Conservation (phyloP, 2,329 filamentous ascomycete species). For the Hawksworthiomyces lignivorus region DNA sequence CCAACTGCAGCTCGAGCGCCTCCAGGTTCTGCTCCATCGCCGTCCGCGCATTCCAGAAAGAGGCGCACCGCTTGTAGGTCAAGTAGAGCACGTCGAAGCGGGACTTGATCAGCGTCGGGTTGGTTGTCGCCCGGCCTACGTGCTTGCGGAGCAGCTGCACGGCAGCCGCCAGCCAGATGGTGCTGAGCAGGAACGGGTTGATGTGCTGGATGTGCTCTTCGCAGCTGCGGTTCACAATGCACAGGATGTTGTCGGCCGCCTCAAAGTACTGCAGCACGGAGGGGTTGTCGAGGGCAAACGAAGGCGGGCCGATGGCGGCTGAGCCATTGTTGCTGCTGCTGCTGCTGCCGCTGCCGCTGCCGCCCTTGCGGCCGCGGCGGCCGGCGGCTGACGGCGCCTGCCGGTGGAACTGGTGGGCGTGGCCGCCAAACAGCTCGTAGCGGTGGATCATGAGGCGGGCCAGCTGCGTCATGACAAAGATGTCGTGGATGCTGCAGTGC, state of each 20-base stretch:
- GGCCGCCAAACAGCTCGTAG: constrained; percentile 3
- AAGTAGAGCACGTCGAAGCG: constrained; percentile 8
- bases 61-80: constrained; percentile 4
- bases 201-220: constrained; percentile 5
- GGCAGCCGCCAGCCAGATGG: constrained; percentile 3
- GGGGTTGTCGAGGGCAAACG: too few species aligned
- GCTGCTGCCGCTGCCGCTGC: too few species aligned
- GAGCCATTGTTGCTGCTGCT: too few species aligned
- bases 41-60: constrained; percentile 5
- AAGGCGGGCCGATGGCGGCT: too few species aligned
- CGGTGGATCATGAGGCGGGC: constrained; percentile 4
- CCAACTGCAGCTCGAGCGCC: constrained; percentile 1
- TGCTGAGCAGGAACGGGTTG: constrained; percentile 5
- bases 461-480: constrained; percentile 8
- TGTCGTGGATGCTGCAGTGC: constrained; percentile 8
- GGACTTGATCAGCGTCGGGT: constrained; percentile 7
- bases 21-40: constrained; percentile 9
- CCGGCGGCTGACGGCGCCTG: too few species aligned
- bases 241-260: constrained; percentile 6
- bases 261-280: constrained; percentile 5
- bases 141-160: constrained; percentile 3
- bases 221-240: constrained; percentile 7
- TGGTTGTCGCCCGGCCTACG: too few species aligned
- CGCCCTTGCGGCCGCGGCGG: too few species aligned
- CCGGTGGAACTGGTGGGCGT: too few species aligned